Evolutionary conservation across 169 alveolate genomes (phyloP).

Genomic region (Cystoisospora suis): DNA sequence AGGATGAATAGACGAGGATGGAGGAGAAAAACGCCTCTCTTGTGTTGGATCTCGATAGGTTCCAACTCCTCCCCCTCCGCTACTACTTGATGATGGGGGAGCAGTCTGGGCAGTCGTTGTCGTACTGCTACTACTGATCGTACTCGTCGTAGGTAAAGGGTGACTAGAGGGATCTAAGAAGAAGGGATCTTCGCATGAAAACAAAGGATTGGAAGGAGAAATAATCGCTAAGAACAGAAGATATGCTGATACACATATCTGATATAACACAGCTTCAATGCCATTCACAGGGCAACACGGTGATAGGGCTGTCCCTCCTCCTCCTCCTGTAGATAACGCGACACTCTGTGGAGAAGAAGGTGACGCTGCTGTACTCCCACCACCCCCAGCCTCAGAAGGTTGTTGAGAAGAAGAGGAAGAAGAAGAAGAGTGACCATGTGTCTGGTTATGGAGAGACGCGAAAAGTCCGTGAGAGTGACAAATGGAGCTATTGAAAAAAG

Average conservation of each 20-base stretch:
- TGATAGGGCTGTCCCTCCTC: background rate
- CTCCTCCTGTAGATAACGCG: no score
- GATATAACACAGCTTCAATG: constrained; percentile 9
- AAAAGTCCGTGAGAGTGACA: no score
- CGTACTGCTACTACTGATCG: background rate
- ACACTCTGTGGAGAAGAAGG: no score
- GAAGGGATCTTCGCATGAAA: background rate
- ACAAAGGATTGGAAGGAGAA: constrained; percentile 19
- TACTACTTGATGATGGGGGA: background rate
- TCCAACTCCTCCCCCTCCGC: background rate
- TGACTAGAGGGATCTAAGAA: background rate
- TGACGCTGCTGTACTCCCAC: no score
- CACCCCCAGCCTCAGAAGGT: no score
- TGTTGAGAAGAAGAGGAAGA: no score
- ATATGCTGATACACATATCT: background rate
- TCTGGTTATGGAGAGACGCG: no score
- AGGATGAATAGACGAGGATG: no score
- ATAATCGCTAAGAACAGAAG: constrained; percentile 4
- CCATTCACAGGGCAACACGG: background rate
- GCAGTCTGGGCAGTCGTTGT: background rate
- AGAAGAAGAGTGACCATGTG: no score
- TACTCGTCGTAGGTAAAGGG: background rate
- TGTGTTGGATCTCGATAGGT: background rate
- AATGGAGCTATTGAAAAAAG: no score
- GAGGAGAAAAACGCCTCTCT: no score